Percentiles rank a stretch among this genome's conserved stretches.
These are phyloP conservation scores for Pythium aristosporum DNA, from an alignment of 352 stramenopile genomes.

Conservation along the genomic window DNA sequence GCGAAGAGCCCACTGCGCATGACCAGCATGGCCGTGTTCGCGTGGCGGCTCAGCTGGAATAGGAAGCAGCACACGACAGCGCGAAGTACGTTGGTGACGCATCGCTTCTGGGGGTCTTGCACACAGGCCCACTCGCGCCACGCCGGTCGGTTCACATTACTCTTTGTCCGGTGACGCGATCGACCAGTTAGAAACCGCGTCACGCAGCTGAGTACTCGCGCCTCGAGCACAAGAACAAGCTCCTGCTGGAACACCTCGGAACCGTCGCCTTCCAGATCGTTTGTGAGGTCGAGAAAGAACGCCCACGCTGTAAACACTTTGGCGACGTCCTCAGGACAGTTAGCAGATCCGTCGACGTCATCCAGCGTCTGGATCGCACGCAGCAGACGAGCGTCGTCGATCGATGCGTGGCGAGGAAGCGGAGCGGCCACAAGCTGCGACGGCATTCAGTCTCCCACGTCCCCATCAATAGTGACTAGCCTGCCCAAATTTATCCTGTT, in stretches of 20 bases:
- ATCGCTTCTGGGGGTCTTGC: neutral
- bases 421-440: slow-evolving; percentile 5
- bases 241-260: neutral
- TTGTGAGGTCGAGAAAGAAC: slow-evolving; percentile 20
- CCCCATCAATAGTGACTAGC: neutral
- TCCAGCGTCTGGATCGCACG: slow-evolving; percentile 49
- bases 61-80: slow-evolving; percentile 37
- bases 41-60: slow-evolving; percentile 38
- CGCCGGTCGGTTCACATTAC: neutral
- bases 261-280: neutral
- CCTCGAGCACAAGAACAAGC: slow-evolving; percentile 19
- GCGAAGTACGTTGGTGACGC: neutral
- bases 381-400: slow-evolving; percentile 35
- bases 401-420: neutral
- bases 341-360: neutral
- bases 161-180: neutral
- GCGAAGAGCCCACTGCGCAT: slow-evolving; percentile 42
- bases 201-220: slow-evolving; percentile 25
- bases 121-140: slow-evolving; percentile 19
- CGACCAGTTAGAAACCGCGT: slow-evolving; percentile 15
- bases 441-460: neutral
- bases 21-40: slow-evolving; percentile 32
- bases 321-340: neutral
- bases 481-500: neutral
- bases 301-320: slow-evolving; percentile 15